Base-by-base conservation (phyloP, 768 basidiomycete species). In the Coprinopsis marcescibilis region DNA sequence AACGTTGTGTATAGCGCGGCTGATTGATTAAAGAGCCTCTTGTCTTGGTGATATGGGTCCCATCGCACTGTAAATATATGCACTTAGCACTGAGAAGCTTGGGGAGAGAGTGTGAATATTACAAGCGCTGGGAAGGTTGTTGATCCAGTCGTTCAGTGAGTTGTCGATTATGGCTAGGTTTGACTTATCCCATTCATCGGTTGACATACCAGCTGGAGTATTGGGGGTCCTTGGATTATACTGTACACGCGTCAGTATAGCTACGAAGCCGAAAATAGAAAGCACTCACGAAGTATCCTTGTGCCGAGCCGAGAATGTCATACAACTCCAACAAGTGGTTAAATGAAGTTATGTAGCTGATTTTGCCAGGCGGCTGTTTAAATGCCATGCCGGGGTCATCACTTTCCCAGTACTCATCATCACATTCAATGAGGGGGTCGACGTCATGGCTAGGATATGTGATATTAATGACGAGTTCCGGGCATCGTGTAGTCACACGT, bases 401-500 rank as follows among this genome's bases (percentile, higher is more conserved):
- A 51, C 60, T 63, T 8, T 70, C 70, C 80, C 81, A 84, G 49
- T 76, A 83, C 42, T 83, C 80, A 55, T 85, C 83, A 46, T 85
- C 83, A 17, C 78, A 77, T 13, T 81, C 80, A 0, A 75, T 52
- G 1, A 82, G 81, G 7, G 72, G 66, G 21, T 79, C 81, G n/a
- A 78, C 65, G 47, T 85, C 83, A 47, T 77, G 78, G 51, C 83
- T 46, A 15, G 13, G n/a, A n/a, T n/a, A n/a, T n/a, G n/a, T n/a
- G n/a, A n/a, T n/a, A n/a, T n/a, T 17, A 12, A 36, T 41, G 20
- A 81, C 11, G 17, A 13, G 14, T 19, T 19, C 1, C 12, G n/a
- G 10, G 13, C 12, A 25, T 3, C 32, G 5, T 6, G 6, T 17
- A 32, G 14, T 4, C 8, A 24, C 23, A 36, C 27, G 44, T 37